Conservation (phyloP, 306 rosid species). For the Amphicarpaea edgeworthii region DNA sequence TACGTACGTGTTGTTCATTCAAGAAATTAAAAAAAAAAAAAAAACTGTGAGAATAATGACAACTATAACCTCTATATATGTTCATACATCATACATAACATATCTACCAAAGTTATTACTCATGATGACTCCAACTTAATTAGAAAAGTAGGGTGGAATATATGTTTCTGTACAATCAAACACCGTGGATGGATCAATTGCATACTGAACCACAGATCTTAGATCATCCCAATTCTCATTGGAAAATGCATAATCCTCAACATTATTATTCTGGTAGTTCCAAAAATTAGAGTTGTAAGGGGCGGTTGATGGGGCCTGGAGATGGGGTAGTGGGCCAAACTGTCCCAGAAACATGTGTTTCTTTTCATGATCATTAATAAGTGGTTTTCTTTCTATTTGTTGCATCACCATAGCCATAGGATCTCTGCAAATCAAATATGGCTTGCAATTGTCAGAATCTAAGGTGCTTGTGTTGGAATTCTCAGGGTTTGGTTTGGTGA, state of each 20-base stretch:
- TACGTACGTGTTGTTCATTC: not conserved
- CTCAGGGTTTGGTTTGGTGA: slow-evolving; percentile 17
- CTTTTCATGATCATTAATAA: slow-evolving; percentile 39
- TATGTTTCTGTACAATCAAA: slow-evolving; percentile 46
- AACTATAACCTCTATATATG: slow-evolving; percentile 4
- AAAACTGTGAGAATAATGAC: slow-evolving; percentile 6
- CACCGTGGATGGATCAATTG: slow-evolving; percentile 45
- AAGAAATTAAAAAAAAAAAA: slow-evolving; percentile 3
- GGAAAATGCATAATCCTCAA: slow-evolving; percentile 48
- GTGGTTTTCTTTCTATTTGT: slow-evolving; percentile 46
- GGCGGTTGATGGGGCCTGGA: slow-evolving; percentile 44
- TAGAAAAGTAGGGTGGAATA: slow-evolving; percentile 2
- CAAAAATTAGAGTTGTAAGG: slow-evolving; percentile 44
- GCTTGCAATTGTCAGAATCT: slow-evolving; percentile 51
- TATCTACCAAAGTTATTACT: not conserved
- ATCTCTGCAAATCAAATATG: slow-evolving; percentile 42
- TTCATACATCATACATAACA: slow-evolving; percentile 4
- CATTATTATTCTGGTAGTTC: slow-evolving; percentile 45
- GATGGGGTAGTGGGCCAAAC: not conserved
- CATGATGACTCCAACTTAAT: slow-evolving; percentile 10
- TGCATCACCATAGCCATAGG: slow-evolving; percentile 38
- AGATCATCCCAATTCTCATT: slow-evolving; percentile 75
- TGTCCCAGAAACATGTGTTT: slow-evolving; percentile 40
- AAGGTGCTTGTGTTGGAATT: slow-evolving; percentile 60
- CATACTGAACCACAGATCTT: slow-evolving; percentile 63